These are phyloP conservation scores for Trematosphaeria pertusa DNA, from an alignment of 2,329 filamentous ascomycete genomes.

Conservation along the genomic window DNA sequence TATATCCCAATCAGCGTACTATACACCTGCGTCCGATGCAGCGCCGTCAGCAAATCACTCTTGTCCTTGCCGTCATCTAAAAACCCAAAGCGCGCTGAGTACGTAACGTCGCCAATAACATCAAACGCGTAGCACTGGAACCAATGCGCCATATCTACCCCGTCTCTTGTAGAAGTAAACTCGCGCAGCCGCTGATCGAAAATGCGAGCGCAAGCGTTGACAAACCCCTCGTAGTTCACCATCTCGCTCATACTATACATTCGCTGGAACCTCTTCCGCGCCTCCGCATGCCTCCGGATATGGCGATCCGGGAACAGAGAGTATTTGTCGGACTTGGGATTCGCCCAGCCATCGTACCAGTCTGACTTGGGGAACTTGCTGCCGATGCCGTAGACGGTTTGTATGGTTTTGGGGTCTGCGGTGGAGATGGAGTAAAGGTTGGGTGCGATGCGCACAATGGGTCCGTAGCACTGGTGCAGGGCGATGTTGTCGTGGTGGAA, in stretches of 20 bases:
- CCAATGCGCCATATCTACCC: constrained; percentile 48
- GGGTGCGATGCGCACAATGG: constrained; percentile 12
- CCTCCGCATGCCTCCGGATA: constrained; percentile 45
- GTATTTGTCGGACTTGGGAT: constrained; percentile 44
- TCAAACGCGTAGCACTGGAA: constrained; percentile 53
- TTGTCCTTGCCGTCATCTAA: constrained; percentile 46
- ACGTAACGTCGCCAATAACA: constrained; percentile 51
- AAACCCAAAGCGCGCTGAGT: constrained; percentile 48
- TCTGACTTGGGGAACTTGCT: constrained; percentile 10
- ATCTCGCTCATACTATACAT: constrained; percentile 49
- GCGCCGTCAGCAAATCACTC: constrained; percentile 18
- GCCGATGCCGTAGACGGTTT: constrained; percentile 17
- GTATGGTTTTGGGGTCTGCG: not conserved
- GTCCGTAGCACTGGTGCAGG: constrained; percentile 16
- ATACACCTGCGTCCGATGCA: constrained; percentile 26
- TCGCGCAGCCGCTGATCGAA: constrained; percentile 38
- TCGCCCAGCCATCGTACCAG: constrained; percentile 44
- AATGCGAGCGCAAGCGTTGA: constrained; percentile 45
- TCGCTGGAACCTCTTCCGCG: constrained; percentile 46
- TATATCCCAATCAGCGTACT: constrained; percentile 34
- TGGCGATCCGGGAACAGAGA: constrained; percentile 48
- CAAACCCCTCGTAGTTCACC: constrained; percentile 41
- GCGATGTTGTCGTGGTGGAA: constrained; percentile 19
- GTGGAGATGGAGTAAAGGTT: constrained; percentile 7
- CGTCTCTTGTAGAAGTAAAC: constrained; percentile 32